Conservation (phyloP, 306 rosid genomes). For the Ammopiptanthus mongolicus region DNA sequence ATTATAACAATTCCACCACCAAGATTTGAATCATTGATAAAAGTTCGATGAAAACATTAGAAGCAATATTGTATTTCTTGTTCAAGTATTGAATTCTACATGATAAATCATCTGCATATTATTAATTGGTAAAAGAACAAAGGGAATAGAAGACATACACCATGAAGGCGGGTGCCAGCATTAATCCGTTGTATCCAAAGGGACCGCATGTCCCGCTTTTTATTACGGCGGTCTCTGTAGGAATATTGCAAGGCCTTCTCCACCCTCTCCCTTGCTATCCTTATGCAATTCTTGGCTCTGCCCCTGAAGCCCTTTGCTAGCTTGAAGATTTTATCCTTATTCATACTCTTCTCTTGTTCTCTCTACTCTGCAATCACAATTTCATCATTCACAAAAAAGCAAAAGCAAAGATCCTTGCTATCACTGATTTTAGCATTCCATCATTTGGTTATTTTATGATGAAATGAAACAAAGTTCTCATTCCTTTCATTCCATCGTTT, state of each 20-base stretch:
- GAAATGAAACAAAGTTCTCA: no score
- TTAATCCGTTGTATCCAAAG: constrained; percentile 96
- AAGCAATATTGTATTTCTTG: not conserved
- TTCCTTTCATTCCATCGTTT: no score
- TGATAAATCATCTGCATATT: not conserved
- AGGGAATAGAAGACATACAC: constrained; percentile 45
- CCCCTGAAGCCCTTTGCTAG: constrained; percentile 96
- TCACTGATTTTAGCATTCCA: no score
- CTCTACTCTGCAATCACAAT: not conserved
- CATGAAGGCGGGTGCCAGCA: constrained; percentile 88
- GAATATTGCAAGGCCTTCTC: constrained; percentile 99
- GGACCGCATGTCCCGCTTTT: constrained; percentile 93
- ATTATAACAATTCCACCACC: not conserved
- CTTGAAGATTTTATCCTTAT: constrained; percentile 80
- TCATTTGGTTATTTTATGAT: no score
- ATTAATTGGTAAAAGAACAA: not conserved
- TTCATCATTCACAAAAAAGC: not conserved
- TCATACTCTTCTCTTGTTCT: constrained; percentile 39
- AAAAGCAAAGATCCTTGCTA: not conserved
- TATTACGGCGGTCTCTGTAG: constrained; percentile 91
- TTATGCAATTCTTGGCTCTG: constrained; percentile 93
- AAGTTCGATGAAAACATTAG: not conserved
- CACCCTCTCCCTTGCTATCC: constrained; percentile 94
- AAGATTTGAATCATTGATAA: not conserved
- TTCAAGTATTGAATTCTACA: not conserved